Base-by-base conservation (phyloP, 1,139 yeast genomes). In the Spencermartinsiella ligniputridi region DNA sequence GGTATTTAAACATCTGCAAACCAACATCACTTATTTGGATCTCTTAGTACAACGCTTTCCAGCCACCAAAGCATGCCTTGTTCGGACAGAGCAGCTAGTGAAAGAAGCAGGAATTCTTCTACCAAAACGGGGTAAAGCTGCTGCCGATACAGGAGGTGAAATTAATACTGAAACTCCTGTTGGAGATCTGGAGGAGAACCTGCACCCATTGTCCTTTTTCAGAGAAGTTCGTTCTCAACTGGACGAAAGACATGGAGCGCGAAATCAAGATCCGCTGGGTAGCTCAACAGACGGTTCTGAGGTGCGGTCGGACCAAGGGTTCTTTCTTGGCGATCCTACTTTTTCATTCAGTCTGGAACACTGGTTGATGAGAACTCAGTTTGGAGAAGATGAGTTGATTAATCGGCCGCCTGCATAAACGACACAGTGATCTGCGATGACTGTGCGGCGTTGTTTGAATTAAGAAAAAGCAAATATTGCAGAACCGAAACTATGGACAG, bases 171-270 rank as follows among this genome's bases (percentile, higher is more conserved):
- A 13, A n/a, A 33, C 34, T 5, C 15, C 35, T 4, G 25, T 32
- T 29, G 45, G 41, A 15, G 16, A 30, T 2, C 17, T 43, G 13
- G 46, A 40, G 33, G 40, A 35, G 13, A 35, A 43, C 20, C 35
- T 43, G 2, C 39, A 43, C 33, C 46, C 46, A 15, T 11, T 43
- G 29, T 41, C 46, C 15, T 13, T 15, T 16, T 43, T 35, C 20
- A 16, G 27, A 33, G 37, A 35, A 36, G 11, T 25, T 39, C 25
- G 35, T 12, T 17, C 21, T 27, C 33, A 12, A 29, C 22, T n/a
- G n/a, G 11, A n/a, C 24, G 18, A n/a, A 13, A 12, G 17, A 19
- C 8, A 19, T n/a, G 5, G 29, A 17, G 35, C 20, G 15, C 17
- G 24, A 5, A 19, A 29, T 30, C 24, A 20, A 20, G n/a, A 16